Conservation (phyloP, 805 yeast species). For the Ogataea pignaliae region DNA sequence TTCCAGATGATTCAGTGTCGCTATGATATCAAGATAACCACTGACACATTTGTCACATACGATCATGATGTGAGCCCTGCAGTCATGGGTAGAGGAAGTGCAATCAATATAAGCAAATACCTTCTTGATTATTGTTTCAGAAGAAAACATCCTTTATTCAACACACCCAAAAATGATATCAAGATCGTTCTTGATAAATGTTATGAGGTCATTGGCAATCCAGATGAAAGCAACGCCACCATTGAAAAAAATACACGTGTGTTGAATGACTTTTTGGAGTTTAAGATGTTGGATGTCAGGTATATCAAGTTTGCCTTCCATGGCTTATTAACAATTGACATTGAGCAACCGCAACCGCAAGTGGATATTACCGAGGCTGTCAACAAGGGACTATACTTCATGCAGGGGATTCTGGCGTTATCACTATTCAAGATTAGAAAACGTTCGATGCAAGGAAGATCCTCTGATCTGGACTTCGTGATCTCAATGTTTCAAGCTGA, state of each 20-base stretch:
- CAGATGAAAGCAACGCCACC: constrained; percentile 39
- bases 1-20: constrained; percentile 77
- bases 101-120: constrained; percentile 33
- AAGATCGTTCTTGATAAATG: constrained; percentile 69
- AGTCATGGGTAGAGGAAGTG: constrained; percentile 36
- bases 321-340: constrained; percentile 38
- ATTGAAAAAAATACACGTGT: constrained; percentile 43
- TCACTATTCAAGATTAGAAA: constrained; percentile 68
- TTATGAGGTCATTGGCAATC: constrained; percentile 68
- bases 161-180: constrained; percentile 62
- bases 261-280: constrained; percentile 44
- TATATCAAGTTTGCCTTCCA: constrained; percentile 46
- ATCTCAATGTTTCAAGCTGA: constrained; percentile 63
- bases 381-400: constrained; percentile 57
- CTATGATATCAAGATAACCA: constrained; percentile 60
- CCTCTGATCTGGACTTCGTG: constrained; percentile 75
- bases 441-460: constrained; percentile 73
- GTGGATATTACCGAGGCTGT: constrained; percentile 34
- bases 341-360: constrained; percentile 21
- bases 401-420: constrained; percentile 64
- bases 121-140: constrained; percentile 52
- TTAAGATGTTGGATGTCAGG: constrained; percentile 38
- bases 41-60: constrained; percentile 56
- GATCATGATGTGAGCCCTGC: constrained; percentile 55
- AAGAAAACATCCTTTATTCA: constrained; percentile 54